A percentile compares a stretch with the other conserved stretches of the same genome.
Evolutionary conservation across 2,329 filamentous ascomycete genomes (phyloP).

Genomic region (Coniella vitis): DNA sequence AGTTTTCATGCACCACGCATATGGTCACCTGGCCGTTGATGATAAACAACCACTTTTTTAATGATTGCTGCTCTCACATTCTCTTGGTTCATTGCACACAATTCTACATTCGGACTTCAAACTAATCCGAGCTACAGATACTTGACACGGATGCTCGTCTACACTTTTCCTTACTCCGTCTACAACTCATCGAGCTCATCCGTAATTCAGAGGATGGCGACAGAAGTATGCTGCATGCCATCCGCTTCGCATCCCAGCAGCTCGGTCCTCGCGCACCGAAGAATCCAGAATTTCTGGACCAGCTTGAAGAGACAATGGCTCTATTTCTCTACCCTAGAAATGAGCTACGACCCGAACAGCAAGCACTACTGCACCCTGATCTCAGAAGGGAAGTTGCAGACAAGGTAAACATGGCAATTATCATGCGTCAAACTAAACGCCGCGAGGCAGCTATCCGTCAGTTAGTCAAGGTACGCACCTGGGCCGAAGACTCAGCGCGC

Average conservation of each 20-base stretch:
- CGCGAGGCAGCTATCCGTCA: slow-evolving; percentile 77
- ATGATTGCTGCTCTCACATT: slow-evolving; percentile 53
- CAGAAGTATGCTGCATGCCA: slow-evolving; percentile 57
- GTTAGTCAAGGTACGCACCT: slow-evolving; percentile 74
- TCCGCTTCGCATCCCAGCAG: slow-evolving; percentile 82
- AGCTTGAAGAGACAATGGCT: slow-evolving; percentile 88
- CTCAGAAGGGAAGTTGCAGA: slow-evolving; percentile 79
- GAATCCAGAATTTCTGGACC: slow-evolving; percentile 72
- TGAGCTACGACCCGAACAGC: slow-evolving; percentile 67
- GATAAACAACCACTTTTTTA: slow-evolving; percentile 68
- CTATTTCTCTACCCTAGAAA: slow-evolving; percentile 84
- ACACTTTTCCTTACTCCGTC: slow-evolving; percentile 81
- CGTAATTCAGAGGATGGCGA: slow-evolving; percentile 68
- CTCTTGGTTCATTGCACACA: slow-evolving; percentile 23
- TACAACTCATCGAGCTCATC: slow-evolving; percentile 93
- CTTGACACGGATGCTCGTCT: slow-evolving; percentile 75
- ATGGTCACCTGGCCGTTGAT: slow-evolving; percentile 82
- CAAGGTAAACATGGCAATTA: slow-evolving; percentile 81
- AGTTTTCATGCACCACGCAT: slow-evolving; percentile 99
- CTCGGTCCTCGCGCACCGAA: slow-evolving; percentile 81
- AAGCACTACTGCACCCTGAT: slow-evolving; percentile 69
- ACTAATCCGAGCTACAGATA: slow-evolving; percentile 51
- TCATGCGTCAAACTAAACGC: slow-evolving; percentile 63
- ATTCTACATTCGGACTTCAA: not conserved
- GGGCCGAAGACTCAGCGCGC: slow-evolving; percentile 65